phyloP scores from a whole-genome alignment of 805 yeast genomes.

The Saccharomycopsis sp. region DNA sequence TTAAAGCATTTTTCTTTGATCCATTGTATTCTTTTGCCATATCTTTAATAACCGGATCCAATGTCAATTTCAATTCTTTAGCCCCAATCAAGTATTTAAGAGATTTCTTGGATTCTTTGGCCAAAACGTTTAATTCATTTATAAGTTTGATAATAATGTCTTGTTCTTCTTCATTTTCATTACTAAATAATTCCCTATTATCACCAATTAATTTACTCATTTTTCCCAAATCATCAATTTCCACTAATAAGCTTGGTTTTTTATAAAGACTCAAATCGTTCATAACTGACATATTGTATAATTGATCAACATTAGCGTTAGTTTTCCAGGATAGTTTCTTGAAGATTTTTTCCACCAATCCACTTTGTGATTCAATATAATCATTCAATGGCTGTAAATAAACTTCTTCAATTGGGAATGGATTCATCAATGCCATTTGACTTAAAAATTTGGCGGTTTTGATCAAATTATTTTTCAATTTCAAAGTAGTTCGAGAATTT shows the following conservation, averaged over 20 bases:
- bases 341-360: constrained; percentile 35
- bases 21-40: constrained; percentile 34
- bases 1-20: constrained; percentile 39
- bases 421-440: constrained; percentile 58
- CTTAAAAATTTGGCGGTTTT: constrained; percentile 48
- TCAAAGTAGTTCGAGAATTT: constrained; percentile 13
- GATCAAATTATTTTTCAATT: constrained; percentile 36
- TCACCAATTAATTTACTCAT: constrained; percentile 27
- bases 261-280: constrained; percentile 54
- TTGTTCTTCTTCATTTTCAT: background rate
- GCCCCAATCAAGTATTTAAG: constrained; percentile 8
- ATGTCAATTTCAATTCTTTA: constrained; percentile 37
- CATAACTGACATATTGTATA: constrained; percentile 51
- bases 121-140: background rate
- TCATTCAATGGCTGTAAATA: constrained; percentile 76
- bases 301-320: constrained; percentile 44
- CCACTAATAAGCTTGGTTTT: constrained; percentile 31
- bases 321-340: constrained; percentile 35
- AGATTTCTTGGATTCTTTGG: constrained; percentile 2
- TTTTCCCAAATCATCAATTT: constrained; percentile 30
- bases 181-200: constrained; percentile 20
- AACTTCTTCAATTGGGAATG: constrained; percentile 51
- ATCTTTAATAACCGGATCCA: constrained; percentile 10
- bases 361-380: constrained; percentile 43
- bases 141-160: constrained; percentile 1